Conservation (phyloP, 495 filamentous ascomycete genomes). For the Trichoderma virens region DNA sequence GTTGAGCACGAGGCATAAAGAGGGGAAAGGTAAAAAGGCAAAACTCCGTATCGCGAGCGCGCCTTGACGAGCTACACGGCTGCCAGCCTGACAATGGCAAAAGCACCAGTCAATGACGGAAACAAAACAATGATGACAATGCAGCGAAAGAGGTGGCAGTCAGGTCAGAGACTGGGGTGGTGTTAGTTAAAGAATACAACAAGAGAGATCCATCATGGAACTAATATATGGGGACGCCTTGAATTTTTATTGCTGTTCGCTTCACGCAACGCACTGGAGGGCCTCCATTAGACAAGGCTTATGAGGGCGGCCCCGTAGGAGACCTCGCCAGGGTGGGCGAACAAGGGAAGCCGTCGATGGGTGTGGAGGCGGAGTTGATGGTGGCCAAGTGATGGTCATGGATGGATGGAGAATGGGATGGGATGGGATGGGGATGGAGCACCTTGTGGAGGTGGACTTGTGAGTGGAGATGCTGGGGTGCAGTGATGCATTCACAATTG, state of each 20-base stretch:
- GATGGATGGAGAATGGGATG: constrained; percentile 4
- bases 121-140: too few relatives aligned
- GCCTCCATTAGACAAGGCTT: constrained; percentile 4
- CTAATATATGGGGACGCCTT: background rate
- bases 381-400: constrained; percentile 8
- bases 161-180: background rate
- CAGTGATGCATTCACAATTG: constrained; percentile 1
- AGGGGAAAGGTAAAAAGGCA: background rate
- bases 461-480: constrained; percentile 5
- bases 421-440: constrained; percentile 2
- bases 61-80: background rate
- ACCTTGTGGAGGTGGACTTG: constrained; percentile 6
- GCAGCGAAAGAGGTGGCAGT: background rate
- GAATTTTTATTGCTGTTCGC: constrained; percentile 4
- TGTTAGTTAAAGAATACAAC: background rate
- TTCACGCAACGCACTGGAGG: background rate
- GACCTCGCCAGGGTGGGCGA: constrained; percentile 4
- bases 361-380: constrained; percentile 7
- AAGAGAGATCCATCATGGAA: constrained; percentile 3
- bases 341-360: constrained; percentile 1
- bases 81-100: background rate
- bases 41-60: background rate
- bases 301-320: background rate
- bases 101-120: too few relatives aligned
- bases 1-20: background rate